Conservation (phyloP, 2,329 filamentous ascomycete species). For the Sporothrix dimorphospora region DNA sequence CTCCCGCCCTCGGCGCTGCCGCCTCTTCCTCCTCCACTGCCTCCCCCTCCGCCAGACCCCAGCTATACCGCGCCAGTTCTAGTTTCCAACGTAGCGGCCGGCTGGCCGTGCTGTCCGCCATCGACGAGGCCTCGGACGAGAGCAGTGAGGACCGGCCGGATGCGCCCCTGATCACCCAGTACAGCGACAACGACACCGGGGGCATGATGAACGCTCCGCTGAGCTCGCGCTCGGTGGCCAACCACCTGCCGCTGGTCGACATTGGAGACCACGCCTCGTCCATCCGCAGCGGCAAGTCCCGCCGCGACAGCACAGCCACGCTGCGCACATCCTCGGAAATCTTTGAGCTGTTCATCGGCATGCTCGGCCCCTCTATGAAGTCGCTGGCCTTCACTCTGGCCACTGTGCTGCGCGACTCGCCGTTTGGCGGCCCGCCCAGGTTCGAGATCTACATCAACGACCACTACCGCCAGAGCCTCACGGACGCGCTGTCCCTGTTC, state of each 20-base stretch:
- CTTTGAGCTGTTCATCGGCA: conserved; percentile 85
- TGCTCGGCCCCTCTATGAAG: conserved; percentile 93
- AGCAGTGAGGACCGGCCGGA: conserved; percentile 48
- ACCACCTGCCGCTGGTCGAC: background rate
- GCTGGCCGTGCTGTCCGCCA: conserved; percentile 57
- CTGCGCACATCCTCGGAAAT: conserved; percentile 76
- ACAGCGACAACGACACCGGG: conserved; percentile 3
- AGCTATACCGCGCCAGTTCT: conserved; percentile 38
- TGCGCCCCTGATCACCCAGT: background rate
- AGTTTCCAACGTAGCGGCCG: conserved; percentile 46
- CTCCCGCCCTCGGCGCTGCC: background rate
- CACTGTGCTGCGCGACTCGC: conserved; percentile 83
- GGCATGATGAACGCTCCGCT: background rate
- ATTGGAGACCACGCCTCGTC: background rate
- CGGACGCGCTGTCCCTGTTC: conserved; percentile 80
- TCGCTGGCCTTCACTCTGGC: conserved; percentile 90
- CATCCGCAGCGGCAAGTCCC: conserved; percentile 12
- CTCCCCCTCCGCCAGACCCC: conserved; percentile 26
- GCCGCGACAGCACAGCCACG: conserved; percentile 33
- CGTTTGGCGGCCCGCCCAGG: conserved; percentile 71
- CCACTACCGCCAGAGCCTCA: conserved; percentile 77
- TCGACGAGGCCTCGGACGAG: conserved; percentile 65
- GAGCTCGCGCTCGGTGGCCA: background rate
- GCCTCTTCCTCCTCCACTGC: background rate
- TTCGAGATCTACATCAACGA: conserved; percentile 75